Base-by-base conservation (phyloP, 768 basidiomycete species). In the Pisolithus orientalis region DNA sequence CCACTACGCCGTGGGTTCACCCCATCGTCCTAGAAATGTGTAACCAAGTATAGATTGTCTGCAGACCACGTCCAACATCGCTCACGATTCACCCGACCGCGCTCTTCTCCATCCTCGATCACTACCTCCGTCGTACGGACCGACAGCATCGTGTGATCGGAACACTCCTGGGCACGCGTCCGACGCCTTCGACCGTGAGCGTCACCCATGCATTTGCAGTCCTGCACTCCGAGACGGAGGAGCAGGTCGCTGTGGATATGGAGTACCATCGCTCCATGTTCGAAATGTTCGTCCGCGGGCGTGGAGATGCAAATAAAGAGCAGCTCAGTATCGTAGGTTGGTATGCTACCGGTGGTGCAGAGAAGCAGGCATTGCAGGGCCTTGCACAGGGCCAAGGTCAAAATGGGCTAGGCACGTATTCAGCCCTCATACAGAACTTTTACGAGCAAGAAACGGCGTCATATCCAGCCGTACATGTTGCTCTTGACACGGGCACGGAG, bases 401-500 rank as follows among this genome's bases (percentile, higher is more conserved):
- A 44, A 55, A 43, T 2, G 57, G 63, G 32, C 78, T 97, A 52
- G 94, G 94, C 72, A 91, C 90, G 6, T 94, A 93, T 73, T 94
- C 94, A 27, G 93, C 95, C 10, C 80, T 98, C 59, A 94, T 98
- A 65, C 95, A 97, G 77, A 93, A 94, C 71, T 96, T 96, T 74
- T 98, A 96, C 70, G 83, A 90, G 39, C 85, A 90, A 77, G 93
- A 97, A 70, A 92, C 91, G 5, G 76, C 82, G 0, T 90, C 93
- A 3, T 83, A 87, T 66, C 90, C 85, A 31, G 93, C 95, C 3
- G 82, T 98, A 45, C 94, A 97, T 67, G 76, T 98, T 50, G 85
- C 93, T 5, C 74, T 98, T 37, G 90, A 95, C 70, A 94, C 94
- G 8, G 87, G 90, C 17, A 75, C 84, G 4, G 83, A 85, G 55